Evolutionary conservation across 495 filamentous ascomycete genomes (phyloP).

Genomic region (Talaromyces stipitatus): DNA sequence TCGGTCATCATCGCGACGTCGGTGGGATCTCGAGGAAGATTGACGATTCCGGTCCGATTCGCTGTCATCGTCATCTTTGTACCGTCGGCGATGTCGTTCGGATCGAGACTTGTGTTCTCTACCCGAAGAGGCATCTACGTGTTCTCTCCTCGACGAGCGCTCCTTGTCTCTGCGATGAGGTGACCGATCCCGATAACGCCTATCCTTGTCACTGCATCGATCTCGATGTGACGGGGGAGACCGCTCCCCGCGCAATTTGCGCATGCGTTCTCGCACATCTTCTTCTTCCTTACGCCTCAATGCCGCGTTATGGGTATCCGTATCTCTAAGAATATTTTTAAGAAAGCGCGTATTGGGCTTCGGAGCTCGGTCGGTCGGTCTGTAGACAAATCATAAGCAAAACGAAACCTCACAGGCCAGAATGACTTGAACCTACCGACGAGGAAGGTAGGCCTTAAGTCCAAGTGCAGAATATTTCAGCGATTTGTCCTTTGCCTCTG

Average conservation of each 20-base stretch:
- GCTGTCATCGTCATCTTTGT: neutral
- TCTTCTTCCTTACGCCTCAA: slow-evolving; percentile 74
- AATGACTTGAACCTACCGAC: slow-evolving; percentile 54
- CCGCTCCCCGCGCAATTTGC: slow-evolving; percentile 34
- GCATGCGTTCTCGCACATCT: slow-evolving; percentile 51
- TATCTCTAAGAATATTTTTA: slow-evolving; percentile 79
- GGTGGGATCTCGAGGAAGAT: neutral
- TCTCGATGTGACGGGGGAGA: slow-evolving; percentile 9
- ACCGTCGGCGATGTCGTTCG: slow-evolving; percentile 1
- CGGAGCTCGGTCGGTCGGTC: slow-evolving; percentile 56
- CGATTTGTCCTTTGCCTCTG: slow-evolving; percentile 64
- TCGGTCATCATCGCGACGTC: slow-evolving; percentile 5
- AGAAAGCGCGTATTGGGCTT: slow-evolving; percentile 91
- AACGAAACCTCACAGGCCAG: neutral
- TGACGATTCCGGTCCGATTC: neutral
- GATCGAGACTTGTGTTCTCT: neutral
- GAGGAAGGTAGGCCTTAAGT: slow-evolving; percentile 59
- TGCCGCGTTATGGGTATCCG: slow-evolving; percentile 82
- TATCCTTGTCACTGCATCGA: slow-evolving; percentile 2
- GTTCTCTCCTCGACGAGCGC: neutral
- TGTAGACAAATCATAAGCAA: slow-evolving; percentile 12
- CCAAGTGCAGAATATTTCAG: slow-evolving; percentile 67
- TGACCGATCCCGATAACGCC: neutral
- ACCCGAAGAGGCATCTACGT: neutral
- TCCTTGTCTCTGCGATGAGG: slow-evolving; percentile 5